Conservation (phyloP, 2,329 filamentous ascomycete genomes). For the Kalmusia sp. region DNA sequence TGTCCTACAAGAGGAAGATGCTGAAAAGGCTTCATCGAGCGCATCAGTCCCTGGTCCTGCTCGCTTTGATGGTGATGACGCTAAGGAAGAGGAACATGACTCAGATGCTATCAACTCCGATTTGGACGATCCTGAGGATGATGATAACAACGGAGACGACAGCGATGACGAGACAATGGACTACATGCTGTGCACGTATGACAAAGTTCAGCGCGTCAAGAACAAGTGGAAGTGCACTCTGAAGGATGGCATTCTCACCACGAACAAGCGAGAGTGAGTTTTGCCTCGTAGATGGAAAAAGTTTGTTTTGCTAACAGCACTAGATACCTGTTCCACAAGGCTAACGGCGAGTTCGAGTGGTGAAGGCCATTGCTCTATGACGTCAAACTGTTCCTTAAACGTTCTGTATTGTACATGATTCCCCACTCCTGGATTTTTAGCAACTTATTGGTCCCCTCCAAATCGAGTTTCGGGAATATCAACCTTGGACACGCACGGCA, state of each 20-base stretch:
- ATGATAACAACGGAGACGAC: conserved; percentile 80
- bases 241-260: conserved; percentile 93
- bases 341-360: conserved; percentile 97
- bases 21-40: conserved; percentile 30
- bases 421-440: background rate
- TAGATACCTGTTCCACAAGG: conserved; percentile 95
- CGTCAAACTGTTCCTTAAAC: background rate
- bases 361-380: too few species aligned
- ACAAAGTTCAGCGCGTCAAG: conserved; percentile 98
- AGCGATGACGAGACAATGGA: conserved; percentile 84
- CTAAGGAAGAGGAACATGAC: conserved; percentile 60
- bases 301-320: conserved; percentile 13
- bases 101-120: conserved; percentile 99
- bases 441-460: background rate
- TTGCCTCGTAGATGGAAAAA: background rate
- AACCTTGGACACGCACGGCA: too few species aligned
- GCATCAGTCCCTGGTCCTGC: conserved; percentile 36
- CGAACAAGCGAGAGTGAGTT: conserved; percentile 85
- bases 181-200: conserved; percentile 98
- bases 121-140: conserved; percentile 92
- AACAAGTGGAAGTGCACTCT: conserved; percentile 97
- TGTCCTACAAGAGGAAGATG: conserved; percentile 63
- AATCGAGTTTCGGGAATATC: too few species aligned
- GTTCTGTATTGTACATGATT: conserved; percentile 11
- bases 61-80: conserved; percentile 64